phyloP scores from a whole-genome alignment of 805 yeast species.

The Ogataea parapolymorpha region DNA sequence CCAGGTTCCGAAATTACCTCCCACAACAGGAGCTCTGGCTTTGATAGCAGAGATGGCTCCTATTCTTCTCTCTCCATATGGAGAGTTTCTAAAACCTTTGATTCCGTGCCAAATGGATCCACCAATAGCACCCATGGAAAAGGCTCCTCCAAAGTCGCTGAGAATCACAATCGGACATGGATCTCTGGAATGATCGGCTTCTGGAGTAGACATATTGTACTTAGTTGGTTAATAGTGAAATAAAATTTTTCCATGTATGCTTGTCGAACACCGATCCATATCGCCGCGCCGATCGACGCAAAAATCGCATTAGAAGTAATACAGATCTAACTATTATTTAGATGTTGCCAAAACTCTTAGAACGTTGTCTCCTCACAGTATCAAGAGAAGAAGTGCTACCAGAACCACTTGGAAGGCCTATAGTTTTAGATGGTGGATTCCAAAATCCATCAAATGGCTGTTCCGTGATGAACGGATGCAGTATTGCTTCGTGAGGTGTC shows the following conservation, averaged over 20 bases:
- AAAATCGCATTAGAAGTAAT: background rate
- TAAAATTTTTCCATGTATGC: slow-evolving; percentile 8
- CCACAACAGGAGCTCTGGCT: slow-evolving; percentile 96
- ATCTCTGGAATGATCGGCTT: slow-evolving; percentile 95
- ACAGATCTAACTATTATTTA: background rate
- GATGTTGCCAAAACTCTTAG: slow-evolving; percentile 21
- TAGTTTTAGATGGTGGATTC: slow-evolving; percentile 41
- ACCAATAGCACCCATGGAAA: slow-evolving; percentile 98
- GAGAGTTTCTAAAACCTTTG: slow-evolving; percentile 97
- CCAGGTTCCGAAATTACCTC: slow-evolving; percentile 99
- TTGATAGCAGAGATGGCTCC: slow-evolving; percentile 90
- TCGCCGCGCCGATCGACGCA: slow-evolving; percentile 12
- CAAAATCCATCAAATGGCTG: slow-evolving; percentile 50
- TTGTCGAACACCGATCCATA: slow-evolving; percentile 2
- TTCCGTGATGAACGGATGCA: slow-evolving; percentile 85
- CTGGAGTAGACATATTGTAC: slow-evolving; percentile 51
- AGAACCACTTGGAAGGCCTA: slow-evolving; percentile 5
- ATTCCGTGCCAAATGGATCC: slow-evolving; percentile 99
- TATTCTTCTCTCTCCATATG: slow-evolving; percentile 88
- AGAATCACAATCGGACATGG: slow-evolving; percentile 97
- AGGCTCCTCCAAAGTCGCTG: slow-evolving; percentile 98
- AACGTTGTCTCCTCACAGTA: slow-evolving; percentile 17
- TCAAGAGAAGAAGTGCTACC: slow-evolving; percentile 9
- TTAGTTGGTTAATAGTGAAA: background rate
- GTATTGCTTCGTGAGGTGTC: slow-evolving; percentile 93